Evolutionary conservation across 2,329 filamentous ascomycete species (phyloP), one percentile per base, ranked within the genome.

Genomic region (Purpureocillium takamizusanense): DNA sequence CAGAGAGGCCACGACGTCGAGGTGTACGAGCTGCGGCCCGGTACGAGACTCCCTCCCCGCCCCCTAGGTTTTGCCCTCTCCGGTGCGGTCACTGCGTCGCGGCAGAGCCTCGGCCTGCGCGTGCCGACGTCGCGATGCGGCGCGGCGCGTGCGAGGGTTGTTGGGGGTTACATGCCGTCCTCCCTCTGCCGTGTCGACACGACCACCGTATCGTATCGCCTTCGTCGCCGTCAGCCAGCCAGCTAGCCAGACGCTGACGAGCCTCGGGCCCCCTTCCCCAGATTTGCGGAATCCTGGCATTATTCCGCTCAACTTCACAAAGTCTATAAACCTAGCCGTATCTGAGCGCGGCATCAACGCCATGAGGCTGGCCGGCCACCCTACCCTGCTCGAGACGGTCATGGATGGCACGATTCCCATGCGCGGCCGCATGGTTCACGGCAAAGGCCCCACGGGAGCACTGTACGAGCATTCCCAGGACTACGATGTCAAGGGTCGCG

Each of bases 251-350:
- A n/a, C 32, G 18, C 11, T 34, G 18, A 31, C n/a, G 34, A 36
- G 21, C 42, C 42, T 32, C n/a, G 34, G 27, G 21, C 42, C 42
- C 29, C 42, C 33, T 36, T 25, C 15, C 18, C 15, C 27, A 97
- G 92, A 98, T 66, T 79, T 97, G 35, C 81, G 92, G 31, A 81
- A 94, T 57, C 81, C 84, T 3, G 74, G 78, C 3, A 95, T 86
- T 1, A 79, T 81, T 23, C 89, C 90, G 3, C 71, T 97, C 44
- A 95, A 95, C 62, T 95, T 95, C 56, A 94, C 89, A 43, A 94
- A 88, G 60, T 97, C 92, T n/a, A 98, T 98, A 68, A 98, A 98
- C 56, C 67, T 98, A 39, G 90, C 92, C 16, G 70, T 98, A 1
- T 97, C 92, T 0, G 89, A 97, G 58, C 80, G 92, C 42, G 92